These are phyloP conservation scores for Arabis hirsuta DNA, from an alignment of 345 rosid species.

Conservation along the genomic window DNA sequence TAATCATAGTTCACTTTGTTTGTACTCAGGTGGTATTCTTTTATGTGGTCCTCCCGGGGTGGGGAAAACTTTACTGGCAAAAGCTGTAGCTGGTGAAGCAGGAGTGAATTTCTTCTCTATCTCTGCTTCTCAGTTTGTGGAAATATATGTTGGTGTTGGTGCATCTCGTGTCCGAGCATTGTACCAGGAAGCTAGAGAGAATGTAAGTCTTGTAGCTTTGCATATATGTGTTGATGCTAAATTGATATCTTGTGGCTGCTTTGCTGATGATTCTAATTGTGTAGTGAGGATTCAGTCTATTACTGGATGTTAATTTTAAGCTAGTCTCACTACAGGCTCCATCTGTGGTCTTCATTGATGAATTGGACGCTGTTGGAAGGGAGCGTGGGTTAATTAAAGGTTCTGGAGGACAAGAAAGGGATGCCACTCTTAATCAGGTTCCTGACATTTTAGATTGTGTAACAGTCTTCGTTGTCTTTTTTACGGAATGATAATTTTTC, in stretches of 20 bases:
- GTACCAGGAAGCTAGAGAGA: slow-evolving; percentile 89
- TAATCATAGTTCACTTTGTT: slow-evolving; percentile 20
- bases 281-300: slow-evolving; percentile 1
- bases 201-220: slow-evolving; percentile 49
- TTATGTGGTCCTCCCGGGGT: slow-evolving; percentile 97
- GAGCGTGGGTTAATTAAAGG: slow-evolving; percentile 95
- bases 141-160: slow-evolving; percentile 95
- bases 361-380: slow-evolving; percentile 97
- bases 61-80: slow-evolving; percentile 88
- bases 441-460: slow-evolving; percentile 15
- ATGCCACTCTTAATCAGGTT: slow-evolving; percentile 98
- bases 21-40: slow-evolving; percentile 83
- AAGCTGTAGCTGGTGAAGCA: slow-evolving; percentile 99
- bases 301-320: slow-evolving; percentile 8
- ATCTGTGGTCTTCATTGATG: slow-evolving; percentile 91
- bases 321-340: slow-evolving; percentile 63
- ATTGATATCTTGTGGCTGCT: background rate
- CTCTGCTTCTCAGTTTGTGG: slow-evolving; percentile 97
- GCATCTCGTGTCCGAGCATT: slow-evolving; percentile 95
- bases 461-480: background rate
- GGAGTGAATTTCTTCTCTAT: slow-evolving; percentile 96
- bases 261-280: slow-evolving; percentile 7
- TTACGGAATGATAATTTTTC: background rate
- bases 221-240: background rate
- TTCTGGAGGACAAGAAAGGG: slow-evolving; percentile 98